Conservation (phyloP, 2,329 filamentous ascomycete genomes). For the Arthrobotrys entomopaga region DNA sequence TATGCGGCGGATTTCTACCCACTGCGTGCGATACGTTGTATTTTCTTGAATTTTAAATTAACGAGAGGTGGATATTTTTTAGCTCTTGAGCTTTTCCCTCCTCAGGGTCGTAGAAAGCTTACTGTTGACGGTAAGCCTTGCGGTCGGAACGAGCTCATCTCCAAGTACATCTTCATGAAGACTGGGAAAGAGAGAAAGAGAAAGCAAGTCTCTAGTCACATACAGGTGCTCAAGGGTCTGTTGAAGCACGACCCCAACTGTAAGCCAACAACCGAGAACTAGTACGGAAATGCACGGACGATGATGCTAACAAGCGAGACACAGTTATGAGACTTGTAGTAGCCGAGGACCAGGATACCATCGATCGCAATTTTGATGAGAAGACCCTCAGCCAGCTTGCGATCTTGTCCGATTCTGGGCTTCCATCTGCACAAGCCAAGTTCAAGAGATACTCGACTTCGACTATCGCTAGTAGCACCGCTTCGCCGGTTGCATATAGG, state of each 20-base stretch:
- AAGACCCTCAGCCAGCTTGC: conserved; percentile 54
- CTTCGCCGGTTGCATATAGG: conserved; percentile 44
- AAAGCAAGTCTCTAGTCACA: conserved; percentile 77
- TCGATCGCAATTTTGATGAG: conserved; percentile 53
- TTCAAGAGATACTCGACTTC: conserved; percentile 53
- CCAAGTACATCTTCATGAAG: conserved; percentile 70
- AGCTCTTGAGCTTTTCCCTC: conserved; percentile 74
- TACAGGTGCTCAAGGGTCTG: conserved; percentile 76
- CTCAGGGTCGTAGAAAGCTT: conserved; percentile 74
- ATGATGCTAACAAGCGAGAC: conserved; percentile 39
- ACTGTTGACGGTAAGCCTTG: conserved; percentile 72
- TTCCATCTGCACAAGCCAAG: conserved; percentile 42
- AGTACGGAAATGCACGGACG: conserved; percentile 31
- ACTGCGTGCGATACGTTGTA: conserved; percentile 22
- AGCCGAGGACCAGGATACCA: conserved; percentile 54
- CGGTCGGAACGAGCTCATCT: conserved; percentile 76
- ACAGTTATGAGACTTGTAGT: conserved; percentile 54
- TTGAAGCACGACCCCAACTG: conserved; percentile 72
- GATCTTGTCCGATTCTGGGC: conserved; percentile 43
- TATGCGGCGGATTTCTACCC: conserved; percentile 61
- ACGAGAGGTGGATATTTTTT: conserved; percentile 7
- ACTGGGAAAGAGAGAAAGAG: conserved; percentile 64
- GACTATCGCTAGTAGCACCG: conserved; percentile 49
- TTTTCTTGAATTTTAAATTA: conserved; percentile 14
- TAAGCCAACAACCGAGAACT: conserved; percentile 63